Evolutionary conservation across 2,329 filamentous ascomycete species (phyloP).

Genomic region (Tolypocladium capitatum): DNA sequence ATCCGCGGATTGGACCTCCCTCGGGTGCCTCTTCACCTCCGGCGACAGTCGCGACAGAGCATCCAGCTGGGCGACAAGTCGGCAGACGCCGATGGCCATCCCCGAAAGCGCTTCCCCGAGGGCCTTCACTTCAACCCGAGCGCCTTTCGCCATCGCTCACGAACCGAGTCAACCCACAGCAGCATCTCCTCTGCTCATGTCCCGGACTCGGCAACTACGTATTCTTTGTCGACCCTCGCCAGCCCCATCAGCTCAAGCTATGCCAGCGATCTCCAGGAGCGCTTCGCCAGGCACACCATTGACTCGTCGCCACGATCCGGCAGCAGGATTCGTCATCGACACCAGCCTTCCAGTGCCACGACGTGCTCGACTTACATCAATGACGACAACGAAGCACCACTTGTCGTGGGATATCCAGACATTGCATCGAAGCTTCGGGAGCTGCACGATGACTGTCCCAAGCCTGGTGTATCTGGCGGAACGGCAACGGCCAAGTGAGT

Average conservation of each 20-base stretch:
- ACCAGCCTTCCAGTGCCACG: constrained; percentile 19
- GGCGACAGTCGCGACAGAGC: constrained; percentile 4
- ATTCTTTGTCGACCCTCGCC: constrained; percentile 20
- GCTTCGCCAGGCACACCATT: constrained; percentile 14
- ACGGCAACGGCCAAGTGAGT: not conserved
- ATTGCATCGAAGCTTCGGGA: not conserved
- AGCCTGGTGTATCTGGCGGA: not conserved
- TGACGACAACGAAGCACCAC: constrained; percentile 18
- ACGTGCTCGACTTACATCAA: constrained; percentile 26
- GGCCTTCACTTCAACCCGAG: constrained; percentile 15
- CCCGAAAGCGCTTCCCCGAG: constrained; percentile 15
- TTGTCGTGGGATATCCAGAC: constrained; percentile 14
- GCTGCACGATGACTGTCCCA: not conserved
- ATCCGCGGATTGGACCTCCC: constrained; percentile 2
- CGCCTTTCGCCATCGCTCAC: constrained; percentile 18
- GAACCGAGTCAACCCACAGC: constrained; percentile 24
- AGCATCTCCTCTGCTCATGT: constrained; percentile 23
- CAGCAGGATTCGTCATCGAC: constrained; percentile 18
- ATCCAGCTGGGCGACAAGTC: constrained; percentile 8
- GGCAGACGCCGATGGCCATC: constrained; percentile 6
- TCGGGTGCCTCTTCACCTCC: constrained; percentile 3
- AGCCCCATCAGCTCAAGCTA: constrained; percentile 23
- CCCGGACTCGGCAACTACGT: constrained; percentile 25
- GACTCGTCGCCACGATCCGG: constrained; percentile 13
- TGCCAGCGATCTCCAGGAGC: constrained; percentile 19